Conservation (phyloP, 768 basidiomycete genomes). For the Psilocybe cubensis region DNA sequence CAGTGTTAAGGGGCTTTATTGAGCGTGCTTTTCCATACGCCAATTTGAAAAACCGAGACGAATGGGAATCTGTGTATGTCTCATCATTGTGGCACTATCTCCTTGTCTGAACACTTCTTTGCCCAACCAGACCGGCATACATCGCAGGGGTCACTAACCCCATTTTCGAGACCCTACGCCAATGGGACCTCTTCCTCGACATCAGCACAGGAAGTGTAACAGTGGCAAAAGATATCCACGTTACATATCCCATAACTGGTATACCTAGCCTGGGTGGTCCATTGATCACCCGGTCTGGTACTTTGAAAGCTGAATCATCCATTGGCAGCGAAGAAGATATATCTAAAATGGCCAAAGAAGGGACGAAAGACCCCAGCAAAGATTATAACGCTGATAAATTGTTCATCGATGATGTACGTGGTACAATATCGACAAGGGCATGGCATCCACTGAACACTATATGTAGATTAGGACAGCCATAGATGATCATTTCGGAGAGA, state of each 20-base stretch:
- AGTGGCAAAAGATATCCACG: constrained; percentile 83
- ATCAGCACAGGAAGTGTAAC: constrained; percentile 86
- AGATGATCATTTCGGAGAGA: constrained; percentile 90
- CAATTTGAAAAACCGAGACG: constrained; percentile 84
- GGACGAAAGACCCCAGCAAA: constrained; percentile 61
- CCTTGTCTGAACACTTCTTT: background rate
- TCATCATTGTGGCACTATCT: background rate
- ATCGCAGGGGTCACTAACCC: constrained; percentile 98
- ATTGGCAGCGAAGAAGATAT: constrained; percentile 71
- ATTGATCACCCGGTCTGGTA: constrained; percentile 57
- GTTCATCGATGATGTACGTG: constrained; percentile 93
- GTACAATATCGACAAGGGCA: background rate
- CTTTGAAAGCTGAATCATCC: constrained; percentile 67
- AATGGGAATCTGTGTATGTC: constrained; percentile 87
- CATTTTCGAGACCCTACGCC: constrained; percentile 84
- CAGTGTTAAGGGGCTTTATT: constrained; percentile 81
- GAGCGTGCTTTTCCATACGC: constrained; percentile 96
- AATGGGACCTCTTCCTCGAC: constrained; percentile 95
- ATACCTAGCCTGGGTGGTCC: constrained; percentile 45
- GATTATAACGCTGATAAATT: constrained; percentile 75
- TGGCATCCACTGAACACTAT: background rate
- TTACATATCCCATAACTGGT: constrained; percentile 51
- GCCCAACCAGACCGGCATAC: constrained; percentile 71
- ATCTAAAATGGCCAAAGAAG: constrained; percentile 60
- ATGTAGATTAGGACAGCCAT: constrained; percentile 82